Base-by-base conservation (phyloP, 2,329 filamentous ascomycete species). In the Ophiognomonia clavigignenti-juglandacearum region DNA sequence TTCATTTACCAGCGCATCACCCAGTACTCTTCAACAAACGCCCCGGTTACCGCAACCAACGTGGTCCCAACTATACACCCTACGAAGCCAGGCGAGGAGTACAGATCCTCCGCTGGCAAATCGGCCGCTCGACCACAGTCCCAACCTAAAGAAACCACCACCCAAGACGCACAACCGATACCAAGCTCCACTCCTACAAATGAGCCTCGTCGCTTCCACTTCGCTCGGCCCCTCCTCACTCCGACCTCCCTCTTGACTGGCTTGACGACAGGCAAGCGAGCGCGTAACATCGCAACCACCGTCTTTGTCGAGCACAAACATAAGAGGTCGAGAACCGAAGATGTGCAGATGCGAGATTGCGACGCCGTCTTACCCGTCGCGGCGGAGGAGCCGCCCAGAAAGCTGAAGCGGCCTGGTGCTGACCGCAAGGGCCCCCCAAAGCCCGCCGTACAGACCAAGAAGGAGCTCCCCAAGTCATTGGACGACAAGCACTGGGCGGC, bases 1-100 rank as follows among this genome's bases (percentile, higher is more conserved):
- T 81, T 74, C 65, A 70, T 80, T n/a, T 82, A 81, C 54, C 74
- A 75, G 52, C 73, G 76, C 53, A 72, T 75, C 48, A 61, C 69
- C 39, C 58, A 64, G 22, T 59, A 62, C 22, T 29, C 51, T 10
- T 67, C 39, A 56, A 60, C 16, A 50, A 56, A 19, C 53, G 60
- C 26, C 46, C 57, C 50, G 54, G 58, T 47, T 45, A n/a, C n/a
- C n/a, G n/a, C 29, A 53, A 39, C 57, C 8, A 27, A 44, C 9
- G 51, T 54, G 47, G 58, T 56, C 31, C 77, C 76, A 2, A 52
- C 71, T 22, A 79, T 81, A 45, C 76, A 75, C 45, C 61, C 71
- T 20, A 75, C 75, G 10, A 58, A 62, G 16, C 65, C 72, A 4
- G 61, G 62, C 43, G 64, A 70, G 36, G 62, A 67, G 43, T 56